Percentiles rank a stretch among this genome's conserved stretches.
These are phyloP conservation scores for Blechomonas ayalai DNA, from an alignment of 208 protist species.

Conservation along the genomic window DNA sequence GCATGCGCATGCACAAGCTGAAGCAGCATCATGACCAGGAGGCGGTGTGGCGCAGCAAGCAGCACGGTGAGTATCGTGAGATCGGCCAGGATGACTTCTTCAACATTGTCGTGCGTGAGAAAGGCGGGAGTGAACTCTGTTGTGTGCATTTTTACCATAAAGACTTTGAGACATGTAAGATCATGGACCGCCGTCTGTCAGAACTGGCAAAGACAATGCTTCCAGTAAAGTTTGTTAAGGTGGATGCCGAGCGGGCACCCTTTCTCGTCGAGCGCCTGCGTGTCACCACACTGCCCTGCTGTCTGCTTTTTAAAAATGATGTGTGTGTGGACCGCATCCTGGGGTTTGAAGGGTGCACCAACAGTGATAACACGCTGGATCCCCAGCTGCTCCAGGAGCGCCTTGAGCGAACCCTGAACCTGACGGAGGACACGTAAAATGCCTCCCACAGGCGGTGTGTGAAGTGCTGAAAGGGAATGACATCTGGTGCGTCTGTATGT, in stretches of 20 bases:
- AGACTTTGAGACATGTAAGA: slow-evolving; percentile 94
- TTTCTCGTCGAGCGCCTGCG: slow-evolving; percentile 93
- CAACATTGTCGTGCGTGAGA: slow-evolving; percentile 85
- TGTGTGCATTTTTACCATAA: slow-evolving; percentile 94
- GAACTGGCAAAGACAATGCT: slow-evolving; percentile 75
- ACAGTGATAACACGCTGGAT: slow-evolving; percentile 81
- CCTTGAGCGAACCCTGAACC: slow-evolving; percentile 25
- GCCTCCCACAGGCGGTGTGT: no score
- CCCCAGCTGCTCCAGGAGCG: slow-evolving; percentile 61
- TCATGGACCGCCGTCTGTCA: slow-evolving; percentile 91
- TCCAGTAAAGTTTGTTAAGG: slow-evolving; percentile 90
- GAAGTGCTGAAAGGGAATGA: no score
- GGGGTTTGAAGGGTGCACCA: slow-evolving; percentile 92
- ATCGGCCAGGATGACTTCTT: slow-evolving; percentile 93
- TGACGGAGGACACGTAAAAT: no score
- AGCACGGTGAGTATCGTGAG: slow-evolving; percentile 91
- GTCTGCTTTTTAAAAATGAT: slow-evolving; percentile 93
- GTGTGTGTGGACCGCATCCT: slow-evolving; percentile 91
- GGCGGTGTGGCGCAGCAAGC: slow-evolving; percentile 79
- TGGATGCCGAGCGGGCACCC: slow-evolving; percentile 90
- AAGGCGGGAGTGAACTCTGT: slow-evolving; percentile 79
- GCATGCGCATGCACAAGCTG: slow-evolving; percentile 50
- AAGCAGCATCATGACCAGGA: slow-evolving; percentile 47
- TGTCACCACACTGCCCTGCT: slow-evolving; percentile 89
- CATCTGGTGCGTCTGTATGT: no score